These are phyloP conservation scores for Dissophora ornata DNA, from an alignment of 192 early-diverging fungal genomes.

Conservation along the genomic window DNA sequence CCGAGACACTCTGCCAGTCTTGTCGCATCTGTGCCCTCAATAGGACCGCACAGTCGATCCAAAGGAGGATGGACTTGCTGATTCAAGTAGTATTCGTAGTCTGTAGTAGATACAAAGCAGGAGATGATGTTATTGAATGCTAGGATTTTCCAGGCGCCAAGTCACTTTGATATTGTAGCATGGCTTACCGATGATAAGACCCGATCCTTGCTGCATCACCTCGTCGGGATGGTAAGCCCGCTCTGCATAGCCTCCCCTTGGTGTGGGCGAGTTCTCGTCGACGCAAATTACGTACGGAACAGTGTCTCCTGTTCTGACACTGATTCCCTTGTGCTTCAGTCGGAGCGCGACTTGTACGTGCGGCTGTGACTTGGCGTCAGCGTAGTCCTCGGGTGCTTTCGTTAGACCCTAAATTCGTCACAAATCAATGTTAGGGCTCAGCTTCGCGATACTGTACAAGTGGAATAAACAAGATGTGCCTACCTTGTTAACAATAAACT, in stretches of 20 bases:
- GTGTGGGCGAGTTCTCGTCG: slow-evolving; percentile 27
- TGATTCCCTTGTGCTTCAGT: slow-evolving; percentile 75
- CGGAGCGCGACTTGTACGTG: slow-evolving; percentile 95
- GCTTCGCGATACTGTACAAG: too few relatives aligned
- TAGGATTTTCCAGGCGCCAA: too few relatives aligned
- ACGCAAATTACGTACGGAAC: slow-evolving; percentile 93
- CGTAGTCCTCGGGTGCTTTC: slow-evolving; percentile 91
- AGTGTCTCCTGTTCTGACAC: slow-evolving; percentile 85
- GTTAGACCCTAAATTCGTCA: slow-evolving; percentile 73
- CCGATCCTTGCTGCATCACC: slow-evolving; percentile 63
- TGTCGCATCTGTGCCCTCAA: slow-evolving; percentile 84
- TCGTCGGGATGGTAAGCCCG: slow-evolving; percentile 91
- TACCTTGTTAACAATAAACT: slow-evolving; percentile 94
- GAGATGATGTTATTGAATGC: too few relatives aligned
- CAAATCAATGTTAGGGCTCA: too few relatives aligned
- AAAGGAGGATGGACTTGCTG: slow-evolving; percentile 94
- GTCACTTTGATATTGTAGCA: neutral
- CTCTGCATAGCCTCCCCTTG: slow-evolving; percentile 69
- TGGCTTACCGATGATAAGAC: slow-evolving; percentile 59
- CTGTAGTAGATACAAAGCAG: slow-evolving; percentile 15
- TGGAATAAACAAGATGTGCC: too few relatives aligned
- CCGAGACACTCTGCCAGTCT: slow-evolving; percentile 87
- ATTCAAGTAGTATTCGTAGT: slow-evolving; percentile 93
- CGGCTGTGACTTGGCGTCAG: slow-evolving; percentile 87
- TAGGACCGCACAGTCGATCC: slow-evolving; percentile 81